Percentiles rank a stretch among this genome's conserved stretches.
Conservation (phyloP, 83 land plant species). For the Diphasiastrum complanatum region DNA sequence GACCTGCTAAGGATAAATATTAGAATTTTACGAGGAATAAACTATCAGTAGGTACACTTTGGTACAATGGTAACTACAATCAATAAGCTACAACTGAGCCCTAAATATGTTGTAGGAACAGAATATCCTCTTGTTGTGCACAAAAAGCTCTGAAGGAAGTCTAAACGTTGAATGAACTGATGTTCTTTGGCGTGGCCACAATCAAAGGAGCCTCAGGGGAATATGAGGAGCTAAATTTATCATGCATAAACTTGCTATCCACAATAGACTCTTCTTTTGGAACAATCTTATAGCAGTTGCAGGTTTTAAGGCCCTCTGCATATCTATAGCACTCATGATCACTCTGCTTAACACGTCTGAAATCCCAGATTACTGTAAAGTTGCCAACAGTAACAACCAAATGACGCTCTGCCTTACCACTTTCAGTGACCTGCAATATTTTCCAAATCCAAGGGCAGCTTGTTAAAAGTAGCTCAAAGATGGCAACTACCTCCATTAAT, state of each 20-base stretch:
- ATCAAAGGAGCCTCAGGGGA: constrained; percentile 24
- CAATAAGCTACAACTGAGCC: no score
- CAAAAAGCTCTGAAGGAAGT: no score
- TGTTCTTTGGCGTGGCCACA: constrained; percentile 22
- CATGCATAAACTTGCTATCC: constrained; percentile 26
- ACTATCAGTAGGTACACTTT: no score
- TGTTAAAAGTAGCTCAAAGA: no score
- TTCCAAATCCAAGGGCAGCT: no score
- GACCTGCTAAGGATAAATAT: no score
- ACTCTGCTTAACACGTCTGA: constrained; percentile 29
- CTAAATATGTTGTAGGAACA: no score
- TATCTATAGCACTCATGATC: constrained; percentile 33
- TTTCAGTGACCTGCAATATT: constrained; percentile 33
- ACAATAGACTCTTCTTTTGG: constrained; percentile 24
- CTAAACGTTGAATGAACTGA: constrained; percentile 23
- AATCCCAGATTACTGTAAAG: constrained; percentile 32
- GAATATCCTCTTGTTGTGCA: no score
- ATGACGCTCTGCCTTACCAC: constrained; percentile 28
- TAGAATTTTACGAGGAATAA: no score
- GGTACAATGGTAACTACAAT: no score
- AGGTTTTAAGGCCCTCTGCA: constrained; percentile 17
- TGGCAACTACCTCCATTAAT: no score
- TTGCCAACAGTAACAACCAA: constrained; percentile 35
- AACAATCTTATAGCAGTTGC: constrained; percentile 20
- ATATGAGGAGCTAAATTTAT: neutral